A percentile compares a stretch with the other conserved stretches of the same genome.
phyloP scores from a whole-genome alignment of 345 rosid species.

The Erodium maritimum region DNA sequence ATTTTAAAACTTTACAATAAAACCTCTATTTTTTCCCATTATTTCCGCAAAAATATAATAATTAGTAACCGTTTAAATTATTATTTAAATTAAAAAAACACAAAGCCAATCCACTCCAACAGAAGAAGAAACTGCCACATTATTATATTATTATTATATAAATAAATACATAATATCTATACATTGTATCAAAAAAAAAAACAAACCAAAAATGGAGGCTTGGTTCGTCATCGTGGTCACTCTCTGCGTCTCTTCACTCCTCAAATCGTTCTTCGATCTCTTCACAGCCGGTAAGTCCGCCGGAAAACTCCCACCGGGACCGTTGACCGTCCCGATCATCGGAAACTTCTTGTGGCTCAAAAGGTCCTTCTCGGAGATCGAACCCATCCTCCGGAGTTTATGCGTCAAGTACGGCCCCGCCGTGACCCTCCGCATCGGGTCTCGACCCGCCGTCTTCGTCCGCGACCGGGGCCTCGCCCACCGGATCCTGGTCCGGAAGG shows the following conservation, averaged over 20 bases:
- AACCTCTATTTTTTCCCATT: too few relatives aligned
- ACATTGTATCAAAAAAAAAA: too few relatives aligned
- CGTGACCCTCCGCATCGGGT: not conserved
- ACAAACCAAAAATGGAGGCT: not conserved
- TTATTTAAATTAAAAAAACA: too few relatives aligned
- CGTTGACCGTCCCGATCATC: not conserved
- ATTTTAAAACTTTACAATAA: too few relatives aligned
- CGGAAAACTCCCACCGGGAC: not conserved
- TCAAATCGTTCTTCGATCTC: not conserved
- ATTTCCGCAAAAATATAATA: too few relatives aligned
- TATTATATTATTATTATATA: too few relatives aligned
- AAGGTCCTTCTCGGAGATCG: not conserved
- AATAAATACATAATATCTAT: too few relatives aligned
- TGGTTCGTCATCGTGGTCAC: not conserved
- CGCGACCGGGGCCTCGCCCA: slow-evolving; percentile 1
- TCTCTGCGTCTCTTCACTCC: not conserved
- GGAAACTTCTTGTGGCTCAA: not conserved
- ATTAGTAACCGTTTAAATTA: too few relatives aligned
- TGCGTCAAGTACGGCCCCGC: not conserved
- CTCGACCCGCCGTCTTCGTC: not conserved
- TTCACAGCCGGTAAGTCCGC: not conserved
- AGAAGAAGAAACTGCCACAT: too few relatives aligned
- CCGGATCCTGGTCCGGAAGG: not conserved
- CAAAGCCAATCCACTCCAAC: too few relatives aligned
- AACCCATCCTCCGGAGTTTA: not conserved